Evolutionary conservation across 129 eudicot species (phyloP).

Genomic region (Ambrosia trifida): DNA sequence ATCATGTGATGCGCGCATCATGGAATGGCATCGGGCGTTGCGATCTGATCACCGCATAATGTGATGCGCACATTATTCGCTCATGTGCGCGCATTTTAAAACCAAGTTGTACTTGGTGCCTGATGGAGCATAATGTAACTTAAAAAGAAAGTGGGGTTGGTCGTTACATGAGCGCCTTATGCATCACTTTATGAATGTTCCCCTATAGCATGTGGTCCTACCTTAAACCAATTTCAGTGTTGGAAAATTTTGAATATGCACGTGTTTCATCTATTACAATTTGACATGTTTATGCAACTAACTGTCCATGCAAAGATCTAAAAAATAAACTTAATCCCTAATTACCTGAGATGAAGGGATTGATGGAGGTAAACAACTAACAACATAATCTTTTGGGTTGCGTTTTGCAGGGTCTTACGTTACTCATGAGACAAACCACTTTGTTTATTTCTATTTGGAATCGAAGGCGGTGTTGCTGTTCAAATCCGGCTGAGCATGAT

Average conservation of each 20-base stretch:
- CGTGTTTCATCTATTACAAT: neutral
- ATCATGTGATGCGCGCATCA: too few species aligned
- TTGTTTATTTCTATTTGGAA: constrained; percentile 82
- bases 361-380: neutral
- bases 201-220: neutral
- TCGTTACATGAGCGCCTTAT: neutral
- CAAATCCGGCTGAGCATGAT: constrained; percentile 70
- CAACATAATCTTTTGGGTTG: neutral
- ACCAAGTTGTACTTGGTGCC: too few species aligned
- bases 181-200: neutral
- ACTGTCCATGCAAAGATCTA: neutral
- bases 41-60: too few species aligned
- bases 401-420: constrained; percentile 58
- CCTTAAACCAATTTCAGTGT: neutral
- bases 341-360: neutral
- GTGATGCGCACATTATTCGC: too few species aligned
- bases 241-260: neutral
- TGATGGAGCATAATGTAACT: too few species aligned
- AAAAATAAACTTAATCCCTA: neutral
- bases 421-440: constrained; percentile 81
- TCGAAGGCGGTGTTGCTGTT: constrained; percentile 76
- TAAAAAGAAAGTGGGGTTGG: too few species aligned
- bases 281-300: neutral
- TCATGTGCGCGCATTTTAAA: too few species aligned
- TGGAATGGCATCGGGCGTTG: too few species aligned